Evolutionary conservation across 495 filamentous ascomycete species (phyloP).

Genomic region (Penicillium taxi): DNA sequence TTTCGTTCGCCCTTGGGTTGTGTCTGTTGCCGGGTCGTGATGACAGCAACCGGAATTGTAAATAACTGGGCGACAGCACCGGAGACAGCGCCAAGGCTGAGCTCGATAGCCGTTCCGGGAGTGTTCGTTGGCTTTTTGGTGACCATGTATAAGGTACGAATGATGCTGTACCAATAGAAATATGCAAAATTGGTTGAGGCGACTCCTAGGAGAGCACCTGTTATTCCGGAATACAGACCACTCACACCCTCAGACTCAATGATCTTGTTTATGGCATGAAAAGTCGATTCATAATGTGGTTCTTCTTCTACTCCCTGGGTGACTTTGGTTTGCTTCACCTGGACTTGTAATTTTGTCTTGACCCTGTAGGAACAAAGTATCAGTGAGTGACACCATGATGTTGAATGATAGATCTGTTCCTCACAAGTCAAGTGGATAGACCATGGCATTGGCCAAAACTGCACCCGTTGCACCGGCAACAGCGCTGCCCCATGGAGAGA

Average conservation of each 20-base stretch:
- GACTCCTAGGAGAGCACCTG: constrained; percentile 79
- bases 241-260: constrained; percentile 67
- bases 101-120: constrained; percentile 78
- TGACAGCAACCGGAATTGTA: constrained; percentile 90
- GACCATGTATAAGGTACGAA: constrained; percentile 73
- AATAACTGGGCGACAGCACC: constrained; percentile 91
- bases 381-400: background rate
- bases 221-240: constrained; percentile 85
- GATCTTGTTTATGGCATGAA: constrained; percentile 86
- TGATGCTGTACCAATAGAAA: constrained; percentile 97
- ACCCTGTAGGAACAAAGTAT: constrained; percentile 46
- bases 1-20: constrained; percentile 76
- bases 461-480: constrained; percentile 90
- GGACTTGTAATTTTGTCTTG: constrained; percentile 95
- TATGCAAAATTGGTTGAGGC: constrained; percentile 98
- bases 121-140: constrained; percentile 51
- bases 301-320: constrained; percentile 33
- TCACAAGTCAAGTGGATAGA: constrained; percentile 95
- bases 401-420: constrained; percentile 1
- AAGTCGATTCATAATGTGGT: constrained; percentile 72
- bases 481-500: constrained; percentile 91
- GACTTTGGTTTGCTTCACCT: constrained; percentile 57
- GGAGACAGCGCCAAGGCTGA: constrained; percentile 78
- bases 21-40: constrained; percentile 95
- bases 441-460: constrained; percentile 87